Evolutionary conservation across 768 basidiomycete species (phyloP).

Genomic region (Calocybe cyanea): DNA sequence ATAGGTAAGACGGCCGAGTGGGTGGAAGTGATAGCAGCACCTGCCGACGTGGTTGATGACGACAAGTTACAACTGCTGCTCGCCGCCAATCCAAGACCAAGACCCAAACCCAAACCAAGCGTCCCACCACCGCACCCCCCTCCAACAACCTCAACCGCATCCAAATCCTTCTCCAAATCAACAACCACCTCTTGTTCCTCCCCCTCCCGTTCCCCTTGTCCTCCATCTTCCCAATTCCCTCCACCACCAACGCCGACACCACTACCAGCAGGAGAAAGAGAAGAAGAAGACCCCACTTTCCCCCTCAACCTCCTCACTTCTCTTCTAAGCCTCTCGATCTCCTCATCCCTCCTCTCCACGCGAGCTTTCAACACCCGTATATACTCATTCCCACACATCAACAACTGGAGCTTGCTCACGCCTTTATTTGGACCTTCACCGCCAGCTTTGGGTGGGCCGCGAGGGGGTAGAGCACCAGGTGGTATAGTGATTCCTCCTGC

Average conservation of each 20-base stretch:
- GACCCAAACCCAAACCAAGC: background rate
- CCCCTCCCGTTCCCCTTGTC: constrained; percentile 24
- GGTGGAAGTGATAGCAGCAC: no score
- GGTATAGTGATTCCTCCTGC: no score
- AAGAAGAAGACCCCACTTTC: no score
- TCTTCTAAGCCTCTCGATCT: constrained; percentile 61
- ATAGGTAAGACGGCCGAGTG: background rate
- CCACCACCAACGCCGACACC: no score
- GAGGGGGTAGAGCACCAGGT: constrained; percentile 85
- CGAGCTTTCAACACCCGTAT: constrained; percentile 73
- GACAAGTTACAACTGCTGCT: no score
- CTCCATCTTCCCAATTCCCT: constrained; percentile 38
- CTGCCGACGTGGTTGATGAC: no score
- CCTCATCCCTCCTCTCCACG: constrained; percentile 75
- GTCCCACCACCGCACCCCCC: constrained; percentile 12
- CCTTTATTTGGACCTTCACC: constrained; percentile 92
- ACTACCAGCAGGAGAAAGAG: no score
- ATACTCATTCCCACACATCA: constrained; percentile 89
- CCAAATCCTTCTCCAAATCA: constrained; percentile 56
- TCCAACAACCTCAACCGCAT: constrained; percentile 42
- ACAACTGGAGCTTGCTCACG: constrained; percentile 88
- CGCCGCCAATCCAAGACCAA: background rate
- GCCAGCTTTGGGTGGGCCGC: constrained; percentile 82
- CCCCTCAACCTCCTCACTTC: constrained; percentile 48
- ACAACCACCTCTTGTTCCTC: constrained; percentile 36